Evolutionary conservation across 2,329 filamentous ascomycete species (phyloP).

Genomic region (Cryoendolithus antarcticus): DNA sequence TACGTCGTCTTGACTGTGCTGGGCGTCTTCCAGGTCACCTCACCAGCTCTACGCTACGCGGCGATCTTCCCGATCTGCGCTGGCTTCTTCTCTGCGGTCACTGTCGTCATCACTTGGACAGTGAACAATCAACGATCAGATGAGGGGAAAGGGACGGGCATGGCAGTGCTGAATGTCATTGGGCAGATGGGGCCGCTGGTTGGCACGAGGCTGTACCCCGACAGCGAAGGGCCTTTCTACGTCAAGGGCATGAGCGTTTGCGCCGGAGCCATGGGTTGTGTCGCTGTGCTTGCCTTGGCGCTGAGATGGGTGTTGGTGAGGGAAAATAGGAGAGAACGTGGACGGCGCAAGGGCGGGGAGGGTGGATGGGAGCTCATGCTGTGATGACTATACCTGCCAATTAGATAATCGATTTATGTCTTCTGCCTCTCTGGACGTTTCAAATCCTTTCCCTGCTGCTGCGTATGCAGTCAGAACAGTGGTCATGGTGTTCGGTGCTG

Average conservation of each 20-base stretch:
- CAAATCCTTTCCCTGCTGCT: too few species aligned
- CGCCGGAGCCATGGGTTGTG: conserved; percentile 37
- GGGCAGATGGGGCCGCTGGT: conserved; percentile 64
- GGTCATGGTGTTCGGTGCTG: too few species aligned
- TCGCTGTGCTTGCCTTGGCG: conserved; percentile 29
- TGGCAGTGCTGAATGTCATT: conserved; percentile 68
- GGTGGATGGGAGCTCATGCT: conserved; percentile 1
- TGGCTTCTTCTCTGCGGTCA: conserved; percentile 76
- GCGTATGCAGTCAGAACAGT: too few species aligned
- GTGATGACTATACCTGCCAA: too few species aligned
- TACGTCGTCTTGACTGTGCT: conserved; percentile 36
- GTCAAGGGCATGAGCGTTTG: conserved; percentile 39
- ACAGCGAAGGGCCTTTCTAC: conserved; percentile 37
- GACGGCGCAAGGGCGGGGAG: conserved; percentile 7
- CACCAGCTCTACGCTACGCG: conserved; percentile 46
- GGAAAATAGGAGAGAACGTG: conserved; percentile 20
- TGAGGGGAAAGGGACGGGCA: conserved; percentile 59
- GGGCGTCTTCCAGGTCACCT: conserved; percentile 19
- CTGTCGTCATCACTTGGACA: conserved; percentile 75
- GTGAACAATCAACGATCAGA: conserved; percentile 71
- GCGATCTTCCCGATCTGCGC: conserved; percentile 66
- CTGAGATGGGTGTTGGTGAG: conserved; percentile 30
- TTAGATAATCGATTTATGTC: too few species aligned
- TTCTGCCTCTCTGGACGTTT: too few species aligned
- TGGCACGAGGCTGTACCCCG: conserved; percentile 43